Conservation (phyloP, 2,329 filamentous ascomycete genomes). For the Hypomyces perniciosus region DNA sequence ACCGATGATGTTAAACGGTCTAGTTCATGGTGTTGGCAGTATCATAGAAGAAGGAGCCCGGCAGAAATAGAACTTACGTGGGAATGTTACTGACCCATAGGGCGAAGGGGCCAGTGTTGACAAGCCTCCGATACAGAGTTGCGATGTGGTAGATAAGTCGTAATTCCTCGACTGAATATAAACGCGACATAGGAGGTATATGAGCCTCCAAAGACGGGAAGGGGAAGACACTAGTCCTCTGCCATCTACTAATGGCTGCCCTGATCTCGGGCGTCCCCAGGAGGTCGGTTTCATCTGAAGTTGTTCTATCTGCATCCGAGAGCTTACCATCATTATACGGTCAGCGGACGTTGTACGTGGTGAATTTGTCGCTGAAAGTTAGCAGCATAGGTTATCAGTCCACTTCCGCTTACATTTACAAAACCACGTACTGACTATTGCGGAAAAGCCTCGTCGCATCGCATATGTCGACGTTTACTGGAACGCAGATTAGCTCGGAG, state of each 20-base stretch:
- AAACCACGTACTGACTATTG: constrained; percentile 67
- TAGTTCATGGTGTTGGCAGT: constrained; percentile 14
- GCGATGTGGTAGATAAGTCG: constrained; percentile 88
- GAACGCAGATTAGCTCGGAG: no score
- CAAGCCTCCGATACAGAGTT: constrained; percentile 76
- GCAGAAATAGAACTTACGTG: constrained; percentile 56
- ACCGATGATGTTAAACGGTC: constrained; percentile 65
- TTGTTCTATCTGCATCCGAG: constrained; percentile 53
- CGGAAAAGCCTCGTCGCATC: constrained; percentile 95
- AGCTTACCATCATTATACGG: constrained; percentile 88
- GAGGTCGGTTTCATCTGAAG: constrained; percentile 61
- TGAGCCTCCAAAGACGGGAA: constrained; percentile 76
- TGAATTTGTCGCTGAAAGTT: constrained; percentile 78
- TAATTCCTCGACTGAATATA: constrained; percentile 76
- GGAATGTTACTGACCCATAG: constrained; percentile 91
- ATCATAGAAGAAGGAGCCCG: neutral
- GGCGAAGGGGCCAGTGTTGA: constrained; percentile 76
- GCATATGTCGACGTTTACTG: constrained; percentile 88
- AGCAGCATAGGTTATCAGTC: neutral
- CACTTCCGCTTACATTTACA: neutral
- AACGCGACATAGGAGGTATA: constrained; percentile 63
- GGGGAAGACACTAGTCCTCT: constrained; percentile 75
- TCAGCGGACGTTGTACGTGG: constrained; percentile 96
- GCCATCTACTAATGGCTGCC: constrained; percentile 74
- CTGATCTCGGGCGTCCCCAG: constrained; percentile 86